phyloP scores from a whole-genome alignment of 2,329 filamentous ascomycete genomes.

The Cephalotrichum gorgonifer region DNA sequence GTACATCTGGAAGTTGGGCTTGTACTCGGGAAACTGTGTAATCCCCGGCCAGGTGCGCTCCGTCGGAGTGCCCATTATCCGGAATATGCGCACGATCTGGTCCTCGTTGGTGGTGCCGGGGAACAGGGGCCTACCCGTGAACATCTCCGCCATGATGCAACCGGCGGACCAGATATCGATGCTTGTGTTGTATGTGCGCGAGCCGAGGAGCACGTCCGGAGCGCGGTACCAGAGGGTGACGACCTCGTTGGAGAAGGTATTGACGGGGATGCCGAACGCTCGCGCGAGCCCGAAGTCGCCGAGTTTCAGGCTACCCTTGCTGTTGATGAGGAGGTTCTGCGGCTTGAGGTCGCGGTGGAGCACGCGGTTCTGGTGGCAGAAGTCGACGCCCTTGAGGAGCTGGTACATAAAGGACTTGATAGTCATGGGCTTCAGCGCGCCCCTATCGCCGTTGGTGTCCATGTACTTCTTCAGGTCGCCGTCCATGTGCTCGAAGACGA shows the following conservation, averaged over 20 bases:
- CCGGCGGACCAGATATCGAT: conserved; percentile 99
- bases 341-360: conserved; percentile 93
- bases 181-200: conserved; percentile 96
- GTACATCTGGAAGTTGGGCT: conserved; percentile 88
- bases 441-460: conserved; percentile 84
- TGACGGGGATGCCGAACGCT: conserved; percentile 93
- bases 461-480: conserved; percentile 98
- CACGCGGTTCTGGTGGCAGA: conserved; percentile 95
- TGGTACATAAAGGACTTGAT: conserved; percentile 99
- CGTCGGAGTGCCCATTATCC: conserved; percentile 94
- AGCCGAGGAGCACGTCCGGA: conserved; percentile 87
- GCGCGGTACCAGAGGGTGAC: conserved; percentile 97
- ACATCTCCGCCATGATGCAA: conserved; percentile 99
- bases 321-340: conserved; percentile 93
- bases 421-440: conserved; percentile 75
- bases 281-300: conserved; percentile 91
- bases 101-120: conserved; percentile 98
- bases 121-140: conserved; percentile 88
- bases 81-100: conserved; percentile 93
- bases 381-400: conserved; percentile 87
- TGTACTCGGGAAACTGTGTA: conserved; percentile 94
- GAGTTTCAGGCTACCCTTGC: conserved; percentile 79
- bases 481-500: conserved; percentile 99
- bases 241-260: conserved; percentile 96
- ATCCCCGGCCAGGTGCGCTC: conserved; percentile 95